These are phyloP conservation scores for Cladophialophora immunda DNA, from an alignment of 2,329 filamentous ascomycete genomes.

Conservation along the genomic window DNA sequence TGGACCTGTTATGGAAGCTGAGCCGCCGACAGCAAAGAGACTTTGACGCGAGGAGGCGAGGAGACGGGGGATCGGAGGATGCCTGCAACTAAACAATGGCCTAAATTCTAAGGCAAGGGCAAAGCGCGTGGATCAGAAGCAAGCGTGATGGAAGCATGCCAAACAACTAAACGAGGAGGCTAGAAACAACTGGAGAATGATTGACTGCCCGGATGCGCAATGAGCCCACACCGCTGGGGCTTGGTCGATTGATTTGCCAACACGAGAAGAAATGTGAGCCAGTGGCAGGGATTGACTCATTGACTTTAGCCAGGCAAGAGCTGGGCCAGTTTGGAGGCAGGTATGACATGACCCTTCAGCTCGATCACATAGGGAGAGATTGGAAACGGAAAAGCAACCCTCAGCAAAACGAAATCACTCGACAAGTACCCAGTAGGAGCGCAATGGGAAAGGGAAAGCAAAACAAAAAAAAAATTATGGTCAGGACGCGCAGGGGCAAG, in stretches of 20 bases:
- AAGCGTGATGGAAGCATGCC: conserved; percentile 18
- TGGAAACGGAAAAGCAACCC: not conserved
- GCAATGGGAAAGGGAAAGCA: not conserved
- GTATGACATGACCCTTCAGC: not conserved
- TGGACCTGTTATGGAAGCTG: conserved; percentile 13
- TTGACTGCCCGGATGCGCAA: conserved; percentile 8
- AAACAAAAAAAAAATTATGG: conserved; percentile 1
- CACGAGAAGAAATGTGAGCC: conserved; percentile 5
- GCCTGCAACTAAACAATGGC: conserved; percentile 4
- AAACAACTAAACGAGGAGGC: conserved; percentile 19
- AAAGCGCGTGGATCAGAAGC: conserved; percentile 17
- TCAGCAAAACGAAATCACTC: not conserved
- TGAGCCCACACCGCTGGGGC: conserved; percentile 11
- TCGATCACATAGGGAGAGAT: not conserved
- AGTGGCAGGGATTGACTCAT: conserved; percentile 1
- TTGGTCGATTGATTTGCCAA: conserved; percentile 4
- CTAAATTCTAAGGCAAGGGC: conserved; percentile 18
- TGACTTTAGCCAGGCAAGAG: not conserved
- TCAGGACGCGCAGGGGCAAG: not conserved
- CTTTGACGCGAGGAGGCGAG: conserved; percentile 13
- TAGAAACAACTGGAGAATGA: conserved; percentile 22
- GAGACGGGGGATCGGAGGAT: not conserved
- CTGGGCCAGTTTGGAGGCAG: not conserved
- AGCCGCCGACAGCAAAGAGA: conserved; percentile 10
- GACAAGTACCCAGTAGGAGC: not conserved